Conservation (phyloP, 2,329 filamentous ascomycete genomes). For the Grosmannia penicillata region DNA sequence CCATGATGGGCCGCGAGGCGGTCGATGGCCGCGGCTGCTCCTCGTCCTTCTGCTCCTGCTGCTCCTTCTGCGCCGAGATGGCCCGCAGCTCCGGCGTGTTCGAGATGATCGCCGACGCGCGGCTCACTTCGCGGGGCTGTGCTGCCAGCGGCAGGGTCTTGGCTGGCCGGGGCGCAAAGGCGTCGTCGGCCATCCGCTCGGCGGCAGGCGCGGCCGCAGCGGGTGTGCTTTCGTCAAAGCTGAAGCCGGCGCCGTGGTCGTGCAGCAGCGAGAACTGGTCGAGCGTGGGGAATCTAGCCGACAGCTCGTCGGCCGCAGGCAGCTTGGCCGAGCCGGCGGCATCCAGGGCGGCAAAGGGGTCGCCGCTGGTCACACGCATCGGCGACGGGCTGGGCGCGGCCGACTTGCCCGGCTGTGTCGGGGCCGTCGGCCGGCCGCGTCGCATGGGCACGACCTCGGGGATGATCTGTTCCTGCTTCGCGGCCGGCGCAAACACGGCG, state of each 20-base stretch:
- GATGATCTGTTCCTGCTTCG: constrained; percentile 55
- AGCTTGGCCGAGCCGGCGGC: constrained; percentile 18
- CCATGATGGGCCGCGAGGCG: constrained; percentile 19
- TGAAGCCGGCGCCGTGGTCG: constrained; percentile 69
- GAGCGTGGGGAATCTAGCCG: constrained; percentile 72
- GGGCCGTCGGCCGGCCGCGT: constrained; percentile 54
- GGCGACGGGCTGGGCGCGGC: constrained; percentile 44
- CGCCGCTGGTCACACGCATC: constrained; percentile 51
- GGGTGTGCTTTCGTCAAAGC: constrained; percentile 46
- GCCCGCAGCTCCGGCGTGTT: constrained; percentile 47
- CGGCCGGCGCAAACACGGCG: constrained; percentile 64
- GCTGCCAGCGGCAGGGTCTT: constrained; percentile 10
- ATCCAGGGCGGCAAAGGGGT: constrained; percentile 87
- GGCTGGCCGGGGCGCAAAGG: constrained; percentile 43
- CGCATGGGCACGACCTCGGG: constrained; percentile 93
- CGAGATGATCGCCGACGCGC: constrained; percentile 48
- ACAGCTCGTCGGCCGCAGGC: constrained; percentile 58
- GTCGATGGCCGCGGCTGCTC: constrained; percentile 10
- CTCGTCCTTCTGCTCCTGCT: constrained; percentile 4
- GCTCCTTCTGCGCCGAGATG: constrained; percentile 29
- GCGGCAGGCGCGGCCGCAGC: constrained; percentile 28
- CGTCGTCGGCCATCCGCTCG: constrained; percentile 70
- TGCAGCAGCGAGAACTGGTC: constrained; percentile 88
- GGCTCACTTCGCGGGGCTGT: constrained; percentile 31
- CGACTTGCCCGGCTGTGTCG: constrained; percentile 17